Evolutionary conservation across 2,329 filamentous ascomycete genomes (phyloP).

Genomic region (Rachicladosporium sp.): DNA sequence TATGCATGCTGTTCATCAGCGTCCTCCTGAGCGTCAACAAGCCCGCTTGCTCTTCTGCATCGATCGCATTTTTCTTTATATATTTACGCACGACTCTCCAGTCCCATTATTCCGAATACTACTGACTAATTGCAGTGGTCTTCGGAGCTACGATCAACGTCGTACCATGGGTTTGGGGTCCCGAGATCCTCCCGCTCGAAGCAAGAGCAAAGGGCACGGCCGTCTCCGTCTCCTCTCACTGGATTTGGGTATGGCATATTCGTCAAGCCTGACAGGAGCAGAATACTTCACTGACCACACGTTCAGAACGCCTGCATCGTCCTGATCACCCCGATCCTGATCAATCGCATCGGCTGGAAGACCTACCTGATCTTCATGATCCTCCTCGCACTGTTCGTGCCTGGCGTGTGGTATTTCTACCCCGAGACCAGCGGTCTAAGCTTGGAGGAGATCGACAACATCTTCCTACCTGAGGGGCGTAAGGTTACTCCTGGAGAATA

Average conservation of each 20-base stretch:
- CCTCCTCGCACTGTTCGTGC: constrained; percentile 5
- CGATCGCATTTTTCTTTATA: constrained; percentile 40
- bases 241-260: constrained; percentile 27
- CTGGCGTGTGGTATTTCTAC: constrained; percentile 20
- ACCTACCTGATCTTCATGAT: constrained; percentile 38
- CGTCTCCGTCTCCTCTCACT: constrained; percentile 32
- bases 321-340: constrained; percentile 27
- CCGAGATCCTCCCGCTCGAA: constrained; percentile 38
- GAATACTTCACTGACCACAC: background rate
- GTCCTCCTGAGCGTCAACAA: constrained; percentile 33
- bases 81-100: constrained; percentile 16
- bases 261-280: background rate
- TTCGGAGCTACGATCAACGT: constrained; percentile 30
- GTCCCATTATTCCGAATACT: no score
- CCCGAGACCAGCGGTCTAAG: constrained; percentile 20
- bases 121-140: constrained; percentile 5
- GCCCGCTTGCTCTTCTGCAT: constrained; percentile 33
- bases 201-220: constrained; percentile 35
- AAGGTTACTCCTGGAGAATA: no score
- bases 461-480: constrained; percentile 11
- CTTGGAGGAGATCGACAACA: constrained; percentile 24
- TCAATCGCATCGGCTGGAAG: constrained; percentile 35
- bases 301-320: constrained; percentile 11
- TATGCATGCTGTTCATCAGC: constrained; percentile 30
- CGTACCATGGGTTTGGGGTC: constrained; percentile 37